A percentile compares a stretch with the other conserved stretches of the same genome.
phyloP scores from a whole-genome alignment of 2,329 filamentous ascomycete species.

The Monosporascus sp. region DNA sequence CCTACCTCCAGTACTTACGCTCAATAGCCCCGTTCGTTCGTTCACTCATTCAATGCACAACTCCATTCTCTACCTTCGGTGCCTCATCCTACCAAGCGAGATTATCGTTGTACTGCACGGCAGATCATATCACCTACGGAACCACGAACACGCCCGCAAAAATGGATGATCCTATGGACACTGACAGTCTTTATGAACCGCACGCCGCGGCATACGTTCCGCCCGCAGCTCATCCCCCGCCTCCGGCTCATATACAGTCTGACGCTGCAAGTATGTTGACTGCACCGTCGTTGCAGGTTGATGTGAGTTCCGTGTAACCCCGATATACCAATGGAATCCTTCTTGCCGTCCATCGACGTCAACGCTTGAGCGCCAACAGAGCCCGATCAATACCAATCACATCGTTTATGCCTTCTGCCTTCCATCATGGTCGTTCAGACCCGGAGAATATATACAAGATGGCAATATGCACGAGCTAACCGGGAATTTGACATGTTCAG shows the following conservation, averaged over 20 bases:
- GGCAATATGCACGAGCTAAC: neutral
- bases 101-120: neutral
- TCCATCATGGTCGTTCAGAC: neutral
- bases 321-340: neutral
- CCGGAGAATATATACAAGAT: neutral
- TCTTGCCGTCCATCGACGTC: neutral
- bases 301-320: neutral
- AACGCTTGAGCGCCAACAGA: neutral
- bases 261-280: neutral
- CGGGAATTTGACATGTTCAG: conserved; percentile 1
- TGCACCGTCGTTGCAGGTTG: neutral
- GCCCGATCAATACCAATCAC: neutral
- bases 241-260: neutral
- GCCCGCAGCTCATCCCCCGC: neutral
- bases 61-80: neutral
- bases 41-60: too few species aligned
- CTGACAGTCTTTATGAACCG: neutral
- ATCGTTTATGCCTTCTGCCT: neutral
- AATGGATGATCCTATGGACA: neutral
- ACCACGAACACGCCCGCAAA: neutral
- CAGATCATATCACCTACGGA: neutral
- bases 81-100: neutral
- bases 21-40: too few species aligned
- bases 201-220: neutral
- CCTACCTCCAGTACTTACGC: too few species aligned